These are phyloP conservation scores for Leccinum sublutescens DNA, from an alignment of 768 basidiomycete genomes.

Conservation along the genomic window DNA sequence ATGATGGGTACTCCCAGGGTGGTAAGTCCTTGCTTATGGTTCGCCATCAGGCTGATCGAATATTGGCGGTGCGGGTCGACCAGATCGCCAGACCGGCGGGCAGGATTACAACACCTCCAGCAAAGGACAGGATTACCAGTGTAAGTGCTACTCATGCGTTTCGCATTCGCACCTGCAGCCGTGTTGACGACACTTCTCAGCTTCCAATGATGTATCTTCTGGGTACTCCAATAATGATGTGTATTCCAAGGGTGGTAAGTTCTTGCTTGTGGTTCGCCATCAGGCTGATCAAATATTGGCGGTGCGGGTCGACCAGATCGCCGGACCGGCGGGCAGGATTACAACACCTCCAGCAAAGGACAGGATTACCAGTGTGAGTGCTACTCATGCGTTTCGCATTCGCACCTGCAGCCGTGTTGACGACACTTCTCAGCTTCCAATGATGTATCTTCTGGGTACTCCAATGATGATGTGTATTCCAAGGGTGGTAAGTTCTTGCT, in stretches of 20 bases:
- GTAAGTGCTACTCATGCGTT: not conserved
- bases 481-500: conserved; percentile 6
- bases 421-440: conserved; percentile 30
- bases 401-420: not conserved
- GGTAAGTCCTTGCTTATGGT: conserved; percentile 7
- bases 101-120: not conserved
- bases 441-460: not conserved
- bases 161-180: not conserved
- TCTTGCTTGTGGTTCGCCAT: not conserved
- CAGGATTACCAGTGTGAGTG: conserved; percentile 16
- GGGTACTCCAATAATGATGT: not conserved
- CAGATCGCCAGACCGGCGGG: conserved; percentile 12
- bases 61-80: not conserved
- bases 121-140: conserved; percentile 17
- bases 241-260: conserved; percentile 1
- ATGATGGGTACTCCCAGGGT: not conserved
- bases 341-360: not conserved
- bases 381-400: not conserved
- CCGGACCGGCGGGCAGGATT: not conserved
- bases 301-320: conserved; percentile 14
- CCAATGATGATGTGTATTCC: not conserved
- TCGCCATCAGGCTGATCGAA: not conserved
- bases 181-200: too few species aligned
- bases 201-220: conserved; percentile 30
- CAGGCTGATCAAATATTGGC: not conserved